phyloP scores from a whole-genome alignment of 2,329 filamentous ascomycete species.

The Aplosporella prunicola region DNA sequence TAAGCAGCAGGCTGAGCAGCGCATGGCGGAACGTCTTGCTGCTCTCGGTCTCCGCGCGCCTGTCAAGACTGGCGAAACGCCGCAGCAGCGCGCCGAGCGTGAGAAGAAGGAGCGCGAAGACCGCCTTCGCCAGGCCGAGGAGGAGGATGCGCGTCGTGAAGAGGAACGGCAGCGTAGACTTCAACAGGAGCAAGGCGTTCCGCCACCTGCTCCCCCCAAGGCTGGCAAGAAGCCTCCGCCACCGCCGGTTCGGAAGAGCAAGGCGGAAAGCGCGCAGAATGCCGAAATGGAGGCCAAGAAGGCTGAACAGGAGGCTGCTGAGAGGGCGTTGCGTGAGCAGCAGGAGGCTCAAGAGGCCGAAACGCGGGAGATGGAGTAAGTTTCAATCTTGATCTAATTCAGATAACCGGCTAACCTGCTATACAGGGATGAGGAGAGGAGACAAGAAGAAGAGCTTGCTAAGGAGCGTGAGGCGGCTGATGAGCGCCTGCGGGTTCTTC shows the following conservation, averaged over 20 bases:
- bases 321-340: constrained; percentile 53
- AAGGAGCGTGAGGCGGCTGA: constrained; percentile 72
- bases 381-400: constrained; percentile 20
- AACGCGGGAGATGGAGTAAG: constrained; percentile 74
- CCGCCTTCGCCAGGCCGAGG: constrained; percentile 80
- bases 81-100: constrained; percentile 76
- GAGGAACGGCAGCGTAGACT: constrained; percentile 75
- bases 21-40: constrained; percentile 92
- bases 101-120: constrained; percentile 82
- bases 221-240: constrained; percentile 46
- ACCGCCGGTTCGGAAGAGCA: constrained; percentile 66
- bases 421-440: constrained; percentile 58
- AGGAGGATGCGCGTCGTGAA: constrained; percentile 84
- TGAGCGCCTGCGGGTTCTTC: constrained; percentile 75
- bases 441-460: constrained; percentile 71
- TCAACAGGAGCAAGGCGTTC: constrained; percentile 61
- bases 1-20: constrained; percentile 91
- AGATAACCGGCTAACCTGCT: constrained; percentile 19
- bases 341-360: constrained; percentile 67
- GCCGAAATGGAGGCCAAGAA: constrained; percentile 49
- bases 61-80: constrained; percentile 66
- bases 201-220: constrained; percentile 42
- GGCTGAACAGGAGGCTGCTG: constrained; percentile 46
- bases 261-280: constrained; percentile 49
- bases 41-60: constrained; percentile 85